Percentiles rank a stretch among this genome's conserved stretches.
Conservation (phyloP, 768 basidiomycete species). For the Mycena filopes region DNA sequence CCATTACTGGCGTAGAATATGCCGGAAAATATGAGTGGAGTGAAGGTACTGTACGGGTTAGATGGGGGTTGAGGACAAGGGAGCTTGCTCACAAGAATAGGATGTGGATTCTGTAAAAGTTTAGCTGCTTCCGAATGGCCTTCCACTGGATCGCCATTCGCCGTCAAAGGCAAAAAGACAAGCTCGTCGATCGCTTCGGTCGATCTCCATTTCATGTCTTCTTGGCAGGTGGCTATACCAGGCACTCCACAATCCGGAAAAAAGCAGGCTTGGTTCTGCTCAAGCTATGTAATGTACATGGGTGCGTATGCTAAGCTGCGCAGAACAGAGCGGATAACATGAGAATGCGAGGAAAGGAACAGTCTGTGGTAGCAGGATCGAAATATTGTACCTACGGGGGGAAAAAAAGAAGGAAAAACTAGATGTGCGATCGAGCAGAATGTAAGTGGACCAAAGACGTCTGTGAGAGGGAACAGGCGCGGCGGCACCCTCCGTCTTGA, state of each 20-base stretch:
- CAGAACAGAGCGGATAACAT: conserved; percentile 27
- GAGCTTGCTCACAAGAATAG: conserved; percentile 64
- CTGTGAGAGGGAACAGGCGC: conserved; percentile 72
- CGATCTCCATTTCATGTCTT: background rate
- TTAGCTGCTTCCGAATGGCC: conserved; percentile 60
- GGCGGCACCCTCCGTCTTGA: conserved; percentile 70
- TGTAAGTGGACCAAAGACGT: conserved; percentile 40
- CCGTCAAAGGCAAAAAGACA: background rate
- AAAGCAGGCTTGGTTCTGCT: conserved; percentile 34
- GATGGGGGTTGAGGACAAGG: conserved; percentile 15
- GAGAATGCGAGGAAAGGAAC: conserved; percentile 25
- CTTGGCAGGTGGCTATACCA: no score
- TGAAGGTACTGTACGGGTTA: conserved; percentile 66
- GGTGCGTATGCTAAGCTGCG: conserved; percentile 28
- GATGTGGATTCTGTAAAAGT: conserved; percentile 74
- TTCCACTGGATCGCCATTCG: conserved; percentile 38
- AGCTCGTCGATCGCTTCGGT: background rate
- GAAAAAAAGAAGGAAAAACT: conserved; percentile 22
- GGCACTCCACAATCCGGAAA: background rate
- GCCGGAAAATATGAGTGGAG: conserved; percentile 80
- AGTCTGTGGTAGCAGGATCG: conserved; percentile 28
- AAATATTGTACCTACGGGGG: conserved; percentile 26
- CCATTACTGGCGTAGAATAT: conserved; percentile 91
- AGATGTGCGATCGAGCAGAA: conserved; percentile 34
- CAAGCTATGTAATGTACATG: conserved; percentile 31